These are phyloP conservation scores for Trifolium pratense DNA, from an alignment of 306 rosid genomes.

Conservation along the genomic window DNA sequence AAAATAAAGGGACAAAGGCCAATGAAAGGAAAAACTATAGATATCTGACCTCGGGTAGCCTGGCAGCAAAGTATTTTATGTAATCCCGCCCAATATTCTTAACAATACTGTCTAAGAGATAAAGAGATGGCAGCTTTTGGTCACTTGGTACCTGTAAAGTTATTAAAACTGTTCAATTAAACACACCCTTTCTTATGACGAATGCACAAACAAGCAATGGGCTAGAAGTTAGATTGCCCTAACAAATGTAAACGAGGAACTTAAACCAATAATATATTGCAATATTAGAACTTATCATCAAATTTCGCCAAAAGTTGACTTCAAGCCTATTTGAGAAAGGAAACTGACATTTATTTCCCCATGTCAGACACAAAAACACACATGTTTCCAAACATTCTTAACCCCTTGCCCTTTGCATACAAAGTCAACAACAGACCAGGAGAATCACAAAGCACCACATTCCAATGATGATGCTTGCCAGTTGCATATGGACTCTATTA, in stretches of 20 bases:
- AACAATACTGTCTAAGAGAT: slow-evolving; percentile 97
- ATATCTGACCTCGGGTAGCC: slow-evolving; percentile 91
- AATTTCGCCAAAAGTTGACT: slow-evolving; percentile 26
- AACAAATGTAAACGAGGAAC: slow-evolving; percentile 22
- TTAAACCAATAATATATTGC: background rate
- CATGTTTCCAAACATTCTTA: background rate
- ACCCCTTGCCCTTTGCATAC: slow-evolving; percentile 16
- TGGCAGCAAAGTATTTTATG: slow-evolving; percentile 82
- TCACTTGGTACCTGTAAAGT: slow-evolving; percentile 89
- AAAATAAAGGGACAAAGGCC: slow-evolving; percentile 13
- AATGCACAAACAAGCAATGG: slow-evolving; percentile 20
- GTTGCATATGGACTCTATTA: background rate
- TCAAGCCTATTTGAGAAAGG: slow-evolving; percentile 5
- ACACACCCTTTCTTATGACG: slow-evolving; percentile 18
- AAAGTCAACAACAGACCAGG: slow-evolving; percentile 16
- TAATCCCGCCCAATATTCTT: slow-evolving; percentile 97
- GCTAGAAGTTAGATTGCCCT: slow-evolving; percentile 28
- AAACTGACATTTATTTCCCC: background rate
- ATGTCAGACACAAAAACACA: slow-evolving; percentile 9
- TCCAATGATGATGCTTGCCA: background rate
- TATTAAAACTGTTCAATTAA: slow-evolving; percentile 38
- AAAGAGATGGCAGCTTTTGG: slow-evolving; percentile 96
- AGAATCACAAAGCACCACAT: slow-evolving; percentile 8
- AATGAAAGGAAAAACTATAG: slow-evolving; percentile 32
- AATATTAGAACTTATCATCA: slow-evolving; percentile 10